phyloP scores from a whole-genome alignment of 2,329 filamentous ascomycete species.

The Claviceps cyperi region DNA sequence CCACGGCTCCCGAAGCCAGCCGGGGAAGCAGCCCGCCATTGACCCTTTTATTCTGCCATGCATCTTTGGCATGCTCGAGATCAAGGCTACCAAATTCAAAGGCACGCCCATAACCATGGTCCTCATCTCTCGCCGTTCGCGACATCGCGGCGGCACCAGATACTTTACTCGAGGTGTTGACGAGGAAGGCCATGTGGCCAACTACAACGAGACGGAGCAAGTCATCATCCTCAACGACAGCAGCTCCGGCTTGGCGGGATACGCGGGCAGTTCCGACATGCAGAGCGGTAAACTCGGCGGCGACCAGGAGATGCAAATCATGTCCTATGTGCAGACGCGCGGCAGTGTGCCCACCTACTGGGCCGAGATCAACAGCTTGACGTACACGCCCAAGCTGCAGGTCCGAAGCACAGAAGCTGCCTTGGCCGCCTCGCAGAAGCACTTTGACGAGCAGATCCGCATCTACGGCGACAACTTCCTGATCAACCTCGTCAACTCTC shows the following conservation, averaged over 20 bases:
- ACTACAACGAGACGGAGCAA: slow-evolving; percentile 98
- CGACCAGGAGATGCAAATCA: slow-evolving; percentile 66
- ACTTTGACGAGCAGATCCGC: slow-evolving; percentile 87
- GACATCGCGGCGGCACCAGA: slow-evolving; percentile 77
- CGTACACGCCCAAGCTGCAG: slow-evolving; percentile 82
- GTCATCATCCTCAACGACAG: slow-evolving; percentile 77
- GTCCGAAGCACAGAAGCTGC: slow-evolving; percentile 74
- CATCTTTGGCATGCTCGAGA: slow-evolving; percentile 92
- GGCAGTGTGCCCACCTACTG: slow-evolving; percentile 93
- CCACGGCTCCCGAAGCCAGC: slow-evolving; percentile 44
- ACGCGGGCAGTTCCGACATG: slow-evolving; percentile 61
- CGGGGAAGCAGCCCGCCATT: slow-evolving; percentile 56
- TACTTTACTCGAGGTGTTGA: slow-evolving; percentile 94
- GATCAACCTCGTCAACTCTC: slow-evolving; percentile 94
- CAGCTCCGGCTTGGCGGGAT: slow-evolving; percentile 60
- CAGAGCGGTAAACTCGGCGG: slow-evolving; percentile 54
- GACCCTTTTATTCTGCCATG: slow-evolving; percentile 92
- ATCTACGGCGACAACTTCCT: slow-evolving; percentile 95
- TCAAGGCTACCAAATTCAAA: slow-evolving; percentile 75
- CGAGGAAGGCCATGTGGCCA: slow-evolving; percentile 87
- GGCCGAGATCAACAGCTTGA: slow-evolving; percentile 87
- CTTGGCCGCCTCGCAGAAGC: slow-evolving; percentile 61
- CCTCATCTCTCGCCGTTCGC: slow-evolving; percentile 77
- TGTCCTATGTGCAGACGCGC: slow-evolving; percentile 92
- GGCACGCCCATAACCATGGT: slow-evolving; percentile 69